These are phyloP conservation scores for Oryza brachyantha DNA, from an alignment of 176 grass and related monocot genomes.

Conservation along the genomic window DNA sequence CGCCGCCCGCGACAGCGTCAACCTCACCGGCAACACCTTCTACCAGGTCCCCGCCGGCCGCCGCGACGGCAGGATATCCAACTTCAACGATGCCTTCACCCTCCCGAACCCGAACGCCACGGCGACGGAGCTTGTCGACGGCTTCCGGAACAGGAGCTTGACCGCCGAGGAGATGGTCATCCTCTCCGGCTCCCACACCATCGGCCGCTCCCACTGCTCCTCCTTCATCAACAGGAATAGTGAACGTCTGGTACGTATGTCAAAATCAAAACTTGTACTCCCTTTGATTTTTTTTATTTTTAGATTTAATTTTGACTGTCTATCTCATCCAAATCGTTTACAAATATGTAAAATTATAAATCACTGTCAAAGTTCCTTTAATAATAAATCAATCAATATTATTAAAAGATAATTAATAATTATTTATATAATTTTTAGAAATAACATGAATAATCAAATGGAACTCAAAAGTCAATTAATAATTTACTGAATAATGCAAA, in stretches of 20 bases:
- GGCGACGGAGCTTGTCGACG: background rate
- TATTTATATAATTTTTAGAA: no score
- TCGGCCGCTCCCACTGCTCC: constrained; percentile 67
- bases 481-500: no score
- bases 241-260: constrained; percentile 15
- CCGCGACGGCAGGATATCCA: constrained; percentile 51
- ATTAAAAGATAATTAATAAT: no score
- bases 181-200: constrained; percentile 72
- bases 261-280: no score
- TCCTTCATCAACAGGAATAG: constrained; percentile 51
- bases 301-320: no score
- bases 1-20: constrained; percentile 51
- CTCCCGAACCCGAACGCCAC: constrained; percentile 43
- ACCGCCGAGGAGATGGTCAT: constrained; percentile 68
- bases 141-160: constrained; percentile 20
- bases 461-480: no score
- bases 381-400: no score
- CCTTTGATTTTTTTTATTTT: no score
- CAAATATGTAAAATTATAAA: no score
- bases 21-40: constrained; percentile 54
- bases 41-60: constrained; percentile 65
- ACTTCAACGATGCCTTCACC: background rate
- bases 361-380: no score
- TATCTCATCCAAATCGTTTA: no score
- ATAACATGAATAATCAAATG: no score